phyloP scores from a whole-genome alignment of 768 basidiomycete genomes.

The Amanita inopinata region DNA sequence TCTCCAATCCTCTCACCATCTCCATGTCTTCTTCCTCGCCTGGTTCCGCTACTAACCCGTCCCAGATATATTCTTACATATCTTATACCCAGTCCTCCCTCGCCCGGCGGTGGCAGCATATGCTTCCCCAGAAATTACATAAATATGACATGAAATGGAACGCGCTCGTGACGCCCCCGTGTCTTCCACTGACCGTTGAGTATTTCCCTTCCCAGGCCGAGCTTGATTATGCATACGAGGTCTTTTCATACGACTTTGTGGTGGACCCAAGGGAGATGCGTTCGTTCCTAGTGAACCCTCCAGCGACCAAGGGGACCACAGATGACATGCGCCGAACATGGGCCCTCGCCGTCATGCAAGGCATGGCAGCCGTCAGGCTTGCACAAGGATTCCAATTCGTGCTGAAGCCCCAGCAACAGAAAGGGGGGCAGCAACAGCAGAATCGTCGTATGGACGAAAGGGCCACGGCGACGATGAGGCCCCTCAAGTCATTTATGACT shows the following conservation, averaged over 20 bases:
- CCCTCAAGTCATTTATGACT: constrained; percentile 48
- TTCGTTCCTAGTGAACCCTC: constrained; percentile 76
- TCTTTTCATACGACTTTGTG: constrained; percentile 84
- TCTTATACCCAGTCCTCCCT: constrained; percentile 60
- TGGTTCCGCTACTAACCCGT: constrained; percentile 51
- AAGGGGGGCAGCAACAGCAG: constrained; percentile 18
- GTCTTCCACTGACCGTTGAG: constrained; percentile 85
- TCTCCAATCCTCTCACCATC: constrained; percentile 22
- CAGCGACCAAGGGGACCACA: constrained; percentile 31
- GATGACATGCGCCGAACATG: constrained; percentile 59
- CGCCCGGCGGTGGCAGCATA: constrained; percentile 87
- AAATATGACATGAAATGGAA: constrained; percentile 92
- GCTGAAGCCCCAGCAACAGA: constrained; percentile 33
- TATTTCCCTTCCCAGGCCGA: constrained; percentile 73
- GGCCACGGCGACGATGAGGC: constrained; percentile 26
- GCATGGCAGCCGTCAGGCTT: constrained; percentile 87
- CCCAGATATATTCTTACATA: constrained; percentile 45
- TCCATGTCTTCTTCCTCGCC: constrained; percentile 41
- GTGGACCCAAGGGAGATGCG: constrained; percentile 77
- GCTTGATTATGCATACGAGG: constrained; percentile 66
- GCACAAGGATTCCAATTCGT: constrained; percentile 95
- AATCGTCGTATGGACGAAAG: constrained; percentile 30
- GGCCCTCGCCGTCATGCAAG: constrained; percentile 79
- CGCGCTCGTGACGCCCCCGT: constrained; percentile 74
- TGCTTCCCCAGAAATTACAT: constrained; percentile 60